Percentiles rank a stretch among this genome's conserved stretches.
These are phyloP conservation scores for Polytrichum formosum DNA, from an alignment of 225 moss, liverwort and hornwort species.

Conservation along the genomic window DNA sequence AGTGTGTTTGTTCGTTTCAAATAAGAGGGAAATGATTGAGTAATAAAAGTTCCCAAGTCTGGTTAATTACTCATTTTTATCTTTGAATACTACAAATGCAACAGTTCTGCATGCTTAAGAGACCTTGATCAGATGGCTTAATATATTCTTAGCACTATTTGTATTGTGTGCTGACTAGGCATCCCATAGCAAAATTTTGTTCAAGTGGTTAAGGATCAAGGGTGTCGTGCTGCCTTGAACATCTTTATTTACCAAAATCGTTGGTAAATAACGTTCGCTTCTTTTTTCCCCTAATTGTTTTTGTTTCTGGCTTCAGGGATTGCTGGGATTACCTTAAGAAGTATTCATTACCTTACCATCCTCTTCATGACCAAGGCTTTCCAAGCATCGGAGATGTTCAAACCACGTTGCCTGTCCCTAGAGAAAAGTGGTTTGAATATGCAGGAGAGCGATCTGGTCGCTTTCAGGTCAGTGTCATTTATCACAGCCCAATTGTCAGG, in stretches of 20 bases:
- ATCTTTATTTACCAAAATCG: no score
- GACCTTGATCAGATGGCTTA: no score
- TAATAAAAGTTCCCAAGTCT: no score
- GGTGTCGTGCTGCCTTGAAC: no score
- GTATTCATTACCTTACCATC: constrained; percentile 78
- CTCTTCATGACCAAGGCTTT: constrained; percentile 91
- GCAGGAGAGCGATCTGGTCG: constrained; percentile 94
- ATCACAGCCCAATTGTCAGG: neutral
- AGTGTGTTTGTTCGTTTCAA: no score
- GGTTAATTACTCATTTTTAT: no score
- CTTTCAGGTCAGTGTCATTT: constrained; percentile 61
- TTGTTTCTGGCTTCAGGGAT: constrained; percentile 49
- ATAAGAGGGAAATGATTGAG: no score
- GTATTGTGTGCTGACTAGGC: no score
- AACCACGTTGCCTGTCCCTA: constrained; percentile 76
- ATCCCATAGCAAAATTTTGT: neutral
- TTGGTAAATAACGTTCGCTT: no score
- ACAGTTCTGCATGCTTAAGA: no score
- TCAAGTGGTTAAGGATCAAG: neutral
- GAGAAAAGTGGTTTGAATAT: constrained; percentile 90
- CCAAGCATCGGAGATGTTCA: constrained; percentile 96
- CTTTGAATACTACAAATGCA: no score
- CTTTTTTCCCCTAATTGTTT: neutral
- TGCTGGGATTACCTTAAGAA: constrained; percentile 92
- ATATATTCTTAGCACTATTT: no score